Base-by-base conservation (phyloP, 176 grass and related monocot species). In the Melocanna baccifera region DNA sequence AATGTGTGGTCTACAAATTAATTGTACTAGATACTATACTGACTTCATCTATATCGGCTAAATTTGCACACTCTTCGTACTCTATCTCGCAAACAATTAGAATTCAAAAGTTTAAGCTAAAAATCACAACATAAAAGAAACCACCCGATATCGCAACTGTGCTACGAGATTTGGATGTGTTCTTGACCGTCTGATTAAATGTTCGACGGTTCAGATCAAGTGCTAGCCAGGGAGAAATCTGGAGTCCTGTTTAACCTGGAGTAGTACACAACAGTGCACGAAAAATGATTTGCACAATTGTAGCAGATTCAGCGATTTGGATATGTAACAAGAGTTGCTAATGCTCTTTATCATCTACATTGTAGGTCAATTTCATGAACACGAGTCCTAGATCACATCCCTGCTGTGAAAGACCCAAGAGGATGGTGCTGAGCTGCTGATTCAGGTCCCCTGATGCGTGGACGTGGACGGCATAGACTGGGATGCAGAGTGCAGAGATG, bases 41-140 rank as follows among this genome's bases (percentile, higher is more conserved):
- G 4, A 5, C 0, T 36, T 36, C 4, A 36, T 5, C 4, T 36
- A 36, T 36, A 34, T 2, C 4, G 4, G 32, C 4, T 34, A 34
- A 34, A 34, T 4, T 34, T 4, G 3, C 4, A 36, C 4, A 0
- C 0, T 36, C 34, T 36, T 0, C 4, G 0, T 3, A 36, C 4
- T 36, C 32, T 34, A 34, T 34, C 34, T 36, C 34, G 0, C 4
- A 2, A 36, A 5, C 34, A 4, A 36, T 4, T 0, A 36, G 4
- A 36, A 36, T 4, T 5, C 4, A 36, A 36, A 36, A 36, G 0
- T 36, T 36, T 36, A 5, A 36, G 0, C 34, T 5, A 36, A 36
- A 34, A 36, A 0, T 36, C 2, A 36, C 4, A 36, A 36, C 1
- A 0, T 0, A 36, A 5, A 36, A 4, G 2, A 36, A 5, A 0